Evolutionary conservation across 352 stramenopile genomes (phyloP).

Genomic region (Globisporangium apiculatum): DNA sequence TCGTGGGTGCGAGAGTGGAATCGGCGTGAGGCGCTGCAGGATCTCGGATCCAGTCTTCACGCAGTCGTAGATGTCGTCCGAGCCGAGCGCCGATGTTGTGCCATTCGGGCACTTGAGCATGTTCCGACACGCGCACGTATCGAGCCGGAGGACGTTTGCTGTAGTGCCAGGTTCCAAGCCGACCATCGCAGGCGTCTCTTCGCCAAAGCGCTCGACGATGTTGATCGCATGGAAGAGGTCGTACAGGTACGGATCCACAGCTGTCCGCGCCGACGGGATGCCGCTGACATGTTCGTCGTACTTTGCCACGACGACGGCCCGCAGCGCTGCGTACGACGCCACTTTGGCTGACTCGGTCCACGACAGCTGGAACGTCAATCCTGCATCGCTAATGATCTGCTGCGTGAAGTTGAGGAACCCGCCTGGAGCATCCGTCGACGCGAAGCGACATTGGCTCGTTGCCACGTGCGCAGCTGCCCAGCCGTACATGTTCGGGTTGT

Average conservation of each 20-base stretch:
- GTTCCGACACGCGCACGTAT: slow-evolving; percentile 91
- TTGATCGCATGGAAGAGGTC: slow-evolving; percentile 87
- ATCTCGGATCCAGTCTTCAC: slow-evolving; percentile 88
- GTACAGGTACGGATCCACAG: slow-evolving; percentile 90
- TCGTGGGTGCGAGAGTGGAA: slow-evolving; percentile 51
- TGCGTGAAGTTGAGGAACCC: slow-evolving; percentile 21
- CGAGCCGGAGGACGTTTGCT: slow-evolving; percentile 57
- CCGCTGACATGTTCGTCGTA: slow-evolving; percentile 25
- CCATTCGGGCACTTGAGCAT: slow-evolving; percentile 94
- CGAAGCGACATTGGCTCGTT: slow-evolving; percentile 49
- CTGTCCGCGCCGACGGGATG: slow-evolving; percentile 18
- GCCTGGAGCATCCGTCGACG: slow-evolving; percentile 8
- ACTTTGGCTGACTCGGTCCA: slow-evolving; percentile 62
- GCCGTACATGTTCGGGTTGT: slow-evolving; percentile 42
- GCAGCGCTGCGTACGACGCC: slow-evolving; percentile 72
- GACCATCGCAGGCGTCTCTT: slow-evolving; percentile 73
- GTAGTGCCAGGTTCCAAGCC: slow-evolving; percentile 39
- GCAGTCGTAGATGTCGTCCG: slow-evolving; percentile 83
- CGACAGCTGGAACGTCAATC: slow-evolving; percentile 56
- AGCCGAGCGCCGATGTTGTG: slow-evolving; percentile 64
- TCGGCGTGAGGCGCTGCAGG: slow-evolving; percentile 75
- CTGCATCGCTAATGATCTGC: slow-evolving; percentile 13
- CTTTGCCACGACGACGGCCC: slow-evolving; percentile 33
- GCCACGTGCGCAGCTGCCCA: slow-evolving; percentile 49
- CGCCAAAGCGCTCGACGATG: slow-evolving; percentile 82